Evolutionary conservation across 108 stramenopile species (phyloP).

Genomic region (Thalassiosira profunda): DNA sequence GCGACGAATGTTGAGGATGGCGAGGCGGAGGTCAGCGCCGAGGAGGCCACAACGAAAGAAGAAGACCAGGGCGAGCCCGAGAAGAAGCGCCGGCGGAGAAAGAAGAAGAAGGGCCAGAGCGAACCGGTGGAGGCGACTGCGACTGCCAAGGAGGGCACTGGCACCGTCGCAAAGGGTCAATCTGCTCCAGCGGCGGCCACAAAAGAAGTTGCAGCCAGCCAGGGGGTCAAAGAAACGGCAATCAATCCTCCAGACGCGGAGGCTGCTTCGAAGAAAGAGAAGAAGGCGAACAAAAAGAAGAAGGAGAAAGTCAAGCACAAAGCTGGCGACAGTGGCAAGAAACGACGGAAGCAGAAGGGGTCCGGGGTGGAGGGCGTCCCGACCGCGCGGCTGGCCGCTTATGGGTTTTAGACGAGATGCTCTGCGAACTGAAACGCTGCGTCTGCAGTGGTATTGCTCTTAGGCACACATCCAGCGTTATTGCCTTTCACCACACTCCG

Average conservation of each 20-base stretch:
- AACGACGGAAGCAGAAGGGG: conserved; percentile 52
- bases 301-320: conserved; percentile 24
- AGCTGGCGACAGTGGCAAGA: conserved; percentile 33
- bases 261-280: no score
- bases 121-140: neutral
- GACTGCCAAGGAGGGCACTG: neutral
- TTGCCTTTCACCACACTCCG: no score
- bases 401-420: conserved; percentile 75
- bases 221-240: no score
- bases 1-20: neutral
- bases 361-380: conserved; percentile 65
- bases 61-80: conserved; percentile 5
- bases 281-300: conserved; percentile 15
- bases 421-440: no score
- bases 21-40: neutral
- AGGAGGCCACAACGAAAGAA: conserved; percentile 1
- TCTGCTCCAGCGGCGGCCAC: neutral
- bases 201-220: neutral
- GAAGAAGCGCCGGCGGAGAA: conserved; percentile 15
- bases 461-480: no score
- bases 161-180: no score
- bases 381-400: conserved; percentile 72
- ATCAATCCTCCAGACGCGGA: no score
- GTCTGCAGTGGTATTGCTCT: no score
- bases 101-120: conserved; percentile 8